These are phyloP conservation scores for Agaricales sp. DNA, from an alignment of 1,284 basidiomycete species.

Conservation along the genomic window DNA sequence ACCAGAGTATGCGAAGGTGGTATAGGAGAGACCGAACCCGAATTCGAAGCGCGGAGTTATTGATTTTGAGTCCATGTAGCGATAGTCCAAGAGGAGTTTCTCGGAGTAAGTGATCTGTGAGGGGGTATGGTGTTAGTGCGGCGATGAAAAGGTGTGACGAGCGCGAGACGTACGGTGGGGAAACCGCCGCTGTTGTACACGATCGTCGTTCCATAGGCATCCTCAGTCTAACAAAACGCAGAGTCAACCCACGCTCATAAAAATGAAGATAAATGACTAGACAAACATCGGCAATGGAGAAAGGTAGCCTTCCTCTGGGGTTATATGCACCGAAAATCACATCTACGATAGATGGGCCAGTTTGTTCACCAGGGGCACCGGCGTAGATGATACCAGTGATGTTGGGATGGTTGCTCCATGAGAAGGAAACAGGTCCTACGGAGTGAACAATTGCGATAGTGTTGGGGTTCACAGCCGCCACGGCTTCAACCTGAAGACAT, in stretches of 20 bases:
- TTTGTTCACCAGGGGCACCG: conserved; percentile 53
- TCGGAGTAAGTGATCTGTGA: conserved; percentile 31
- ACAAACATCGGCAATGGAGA: conserved; percentile 45
- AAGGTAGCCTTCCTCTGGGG: conserved; percentile 50
- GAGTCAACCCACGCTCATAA: too few relatives aligned
- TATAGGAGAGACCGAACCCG: conserved; percentile 76
- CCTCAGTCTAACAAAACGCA: too few relatives aligned
- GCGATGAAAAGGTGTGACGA: conserved; percentile 26
- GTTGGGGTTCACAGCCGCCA: conserved; percentile 42
- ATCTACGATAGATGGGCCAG: conserved; percentile 50
- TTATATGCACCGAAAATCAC: conserved; percentile 44
- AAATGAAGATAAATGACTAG: background rate
- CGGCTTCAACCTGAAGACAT: conserved; percentile 26
- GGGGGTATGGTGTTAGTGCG: background rate
- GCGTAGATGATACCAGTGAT: conserved; percentile 62
- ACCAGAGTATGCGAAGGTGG: conserved; percentile 54
- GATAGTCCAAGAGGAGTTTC: conserved; percentile 53
- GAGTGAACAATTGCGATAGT: conserved; percentile 62
- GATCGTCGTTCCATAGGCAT: conserved; percentile 29
- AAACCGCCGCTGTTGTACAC: conserved; percentile 30
- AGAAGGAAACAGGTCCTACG: conserved; percentile 47
- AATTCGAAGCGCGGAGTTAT: conserved; percentile 58
- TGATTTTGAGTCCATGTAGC: conserved; percentile 52
- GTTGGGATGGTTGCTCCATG: conserved; percentile 54
- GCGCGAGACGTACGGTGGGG: conserved; percentile 30